These are phyloP conservation scores for Tolypocladium paradoxum DNA, from an alignment of 2,329 filamentous ascomycete genomes.

Conservation along the genomic window DNA sequence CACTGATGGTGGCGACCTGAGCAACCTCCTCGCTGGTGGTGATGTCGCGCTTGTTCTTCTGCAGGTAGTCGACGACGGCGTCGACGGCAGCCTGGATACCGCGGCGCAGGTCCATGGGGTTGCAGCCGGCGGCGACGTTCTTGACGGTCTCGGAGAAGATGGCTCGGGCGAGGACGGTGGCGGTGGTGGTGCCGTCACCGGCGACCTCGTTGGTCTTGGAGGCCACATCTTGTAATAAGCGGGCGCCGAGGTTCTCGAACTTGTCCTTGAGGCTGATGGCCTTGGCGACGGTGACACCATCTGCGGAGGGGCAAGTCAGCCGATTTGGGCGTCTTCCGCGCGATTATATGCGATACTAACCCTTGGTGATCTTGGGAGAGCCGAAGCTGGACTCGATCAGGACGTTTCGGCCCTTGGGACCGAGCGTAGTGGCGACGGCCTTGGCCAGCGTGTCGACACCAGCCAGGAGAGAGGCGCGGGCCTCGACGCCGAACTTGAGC, in stretches of 20 bases:
- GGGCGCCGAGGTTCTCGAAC: slow-evolving; percentile 98
- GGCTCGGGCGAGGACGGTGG: slow-evolving; percentile 89
- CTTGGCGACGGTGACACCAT: slow-evolving; percentile 82
- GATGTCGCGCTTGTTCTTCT: slow-evolving; percentile 94
- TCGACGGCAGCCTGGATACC: slow-evolving; percentile 96
- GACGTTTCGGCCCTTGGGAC: slow-evolving; percentile 97
- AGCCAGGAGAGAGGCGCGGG: slow-evolving; percentile 73
- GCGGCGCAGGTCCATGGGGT: slow-evolving; percentile 96
- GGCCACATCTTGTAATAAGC: slow-evolving; percentile 93
- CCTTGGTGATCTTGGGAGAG: slow-evolving; percentile 99
- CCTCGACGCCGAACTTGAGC: slow-evolving; percentile 96
- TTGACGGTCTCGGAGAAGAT: slow-evolving; percentile 99
- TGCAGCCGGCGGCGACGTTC: slow-evolving; percentile 98
- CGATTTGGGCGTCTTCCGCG: not conserved
- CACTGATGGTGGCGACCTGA: slow-evolving; percentile 95
- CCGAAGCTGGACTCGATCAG: slow-evolving; percentile 97
- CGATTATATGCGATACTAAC: slow-evolving; percentile 35
- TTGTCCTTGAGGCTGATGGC: slow-evolving; percentile 94
- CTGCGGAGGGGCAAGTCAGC: slow-evolving; percentile 28
- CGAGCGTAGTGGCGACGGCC: slow-evolving; percentile 90
- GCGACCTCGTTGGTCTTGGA: slow-evolving; percentile 99
- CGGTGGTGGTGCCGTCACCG: slow-evolving; percentile 96
- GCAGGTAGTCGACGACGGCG: slow-evolving; percentile 85
- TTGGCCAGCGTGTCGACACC: slow-evolving; percentile 96
- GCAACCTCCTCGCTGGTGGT: slow-evolving; percentile 95